phyloP scores from a whole-genome alignment of 352 stramenopile species.

The Saprolegnia parasitica region DNA sequence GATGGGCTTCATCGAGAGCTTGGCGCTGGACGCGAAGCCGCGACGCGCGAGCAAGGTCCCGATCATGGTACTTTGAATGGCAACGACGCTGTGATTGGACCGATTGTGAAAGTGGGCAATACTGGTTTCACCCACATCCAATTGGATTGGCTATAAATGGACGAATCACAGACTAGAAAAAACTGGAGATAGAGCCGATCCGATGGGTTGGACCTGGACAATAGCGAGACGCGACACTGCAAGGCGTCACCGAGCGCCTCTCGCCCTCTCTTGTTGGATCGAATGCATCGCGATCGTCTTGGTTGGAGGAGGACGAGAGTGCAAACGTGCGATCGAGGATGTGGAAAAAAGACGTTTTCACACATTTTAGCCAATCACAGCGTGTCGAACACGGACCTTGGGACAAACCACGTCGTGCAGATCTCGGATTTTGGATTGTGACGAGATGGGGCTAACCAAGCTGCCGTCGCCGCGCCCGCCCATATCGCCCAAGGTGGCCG shows the following conservation, averaged over 20 bases:
- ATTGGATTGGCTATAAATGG: conserved; percentile 1
- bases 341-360: no score
- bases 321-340: no score
- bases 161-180: background rate
- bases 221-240: no score
- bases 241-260: no score
- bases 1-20: conserved; percentile 26
- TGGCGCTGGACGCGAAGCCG: conserved; percentile 10
- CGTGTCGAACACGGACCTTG: no score
- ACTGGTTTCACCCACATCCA: background rate
- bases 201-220: no score
- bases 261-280: no score
- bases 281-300: no score
- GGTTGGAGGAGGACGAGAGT: no score
- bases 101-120: background rate
- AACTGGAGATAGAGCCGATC: no score
- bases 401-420: background rate
- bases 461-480: background rate
- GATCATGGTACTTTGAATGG: background rate
- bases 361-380: no score
- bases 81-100: background rate
- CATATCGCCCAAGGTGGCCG: background rate
- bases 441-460: background rate
- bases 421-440: background rate
- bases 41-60: background rate